Base-by-base conservation (phyloP, 805 yeast genomes). In the Schwanniomyces yamadae region DNA sequence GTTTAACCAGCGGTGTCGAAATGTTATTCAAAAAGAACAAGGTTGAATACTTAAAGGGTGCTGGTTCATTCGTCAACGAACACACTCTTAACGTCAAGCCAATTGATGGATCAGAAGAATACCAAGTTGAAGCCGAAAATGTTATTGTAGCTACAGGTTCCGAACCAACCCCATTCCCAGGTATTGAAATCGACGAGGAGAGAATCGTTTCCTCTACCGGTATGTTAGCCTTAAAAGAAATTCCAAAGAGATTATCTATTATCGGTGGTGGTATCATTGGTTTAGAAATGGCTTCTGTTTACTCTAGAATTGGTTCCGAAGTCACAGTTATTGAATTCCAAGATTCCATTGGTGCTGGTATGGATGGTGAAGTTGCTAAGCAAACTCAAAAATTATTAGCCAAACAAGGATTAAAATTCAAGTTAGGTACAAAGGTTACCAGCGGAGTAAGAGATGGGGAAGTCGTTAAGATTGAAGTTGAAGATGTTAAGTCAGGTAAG, bases 241-340 rank as follows among this genome's bases (percentile, higher is more conserved):
- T 93, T 41, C 99, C 99, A 59, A 89, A 93, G 76, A 81, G 75
- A 62, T 57, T 93, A 59, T 84, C 91, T 50, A 81, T 93, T 68
- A 91, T 93, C 55, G 99, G 99, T 63, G 99, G 96, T 70, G 99
- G 99, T 76, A 91, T 93, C 71, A 93, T 93, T 62, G 99, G 99
- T 59, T 79, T 93, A 52, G 99, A 93, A 74, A 93, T 93, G 96
- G 99, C 96, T 46, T 90, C 98, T 17, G 99, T 93, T 31, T 93
- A 95, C 83, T 71, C 90, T 40, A 81, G 99, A 69, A 72, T 93
- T 55, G 99, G 99, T 29, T 72, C 96, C 28, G 89, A 93, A 71
- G 99, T 93, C 46, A 91, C 97, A 28, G 84, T 93, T 38, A 70
- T 93, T 42, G 99, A 93, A 76, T 93, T 78, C 80, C 87, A 82